Percentiles rank a stretch among this genome's conserved stretches.
These are phyloP conservation scores for Moesziomyces sp. DNA, from an alignment of 1,284 basidiomycete species.

Conservation along the genomic window DNA sequence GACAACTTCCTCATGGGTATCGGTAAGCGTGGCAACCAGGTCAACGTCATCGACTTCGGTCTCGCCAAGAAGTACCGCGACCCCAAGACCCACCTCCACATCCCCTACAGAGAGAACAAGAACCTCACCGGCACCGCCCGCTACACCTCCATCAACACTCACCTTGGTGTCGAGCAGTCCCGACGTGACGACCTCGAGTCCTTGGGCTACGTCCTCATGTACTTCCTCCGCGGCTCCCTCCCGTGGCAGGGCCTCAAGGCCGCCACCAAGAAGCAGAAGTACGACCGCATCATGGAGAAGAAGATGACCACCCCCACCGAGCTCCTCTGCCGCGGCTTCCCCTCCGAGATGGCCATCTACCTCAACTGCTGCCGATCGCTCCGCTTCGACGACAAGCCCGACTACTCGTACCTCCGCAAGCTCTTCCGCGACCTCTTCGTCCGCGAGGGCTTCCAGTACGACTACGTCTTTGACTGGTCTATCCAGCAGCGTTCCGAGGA, in stretches of 20 bases:
- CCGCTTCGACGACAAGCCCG: slow-evolving; percentile 68
- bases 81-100: slow-evolving; percentile 98
- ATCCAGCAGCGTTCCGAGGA: slow-evolving; percentile 66
- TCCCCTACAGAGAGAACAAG: slow-evolving; percentile 99
- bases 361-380: slow-evolving; percentile 69
- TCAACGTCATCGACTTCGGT: slow-evolving; percentile 99
- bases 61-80: slow-evolving; percentile 99
- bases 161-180: slow-evolving; percentile 80
- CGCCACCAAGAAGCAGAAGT: slow-evolving; percentile 68
- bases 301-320: slow-evolving; percentile 69
- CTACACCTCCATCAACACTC: slow-evolving; percentile 99
- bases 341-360: slow-evolving; percentile 68
- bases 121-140: slow-evolving; percentile 98
- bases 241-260: slow-evolving; percentile 68
- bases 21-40: slow-evolving; percentile 98
- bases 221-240: slow-evolving; percentile 67
- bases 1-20: slow-evolving; percentile 99
- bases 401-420: slow-evolving; percentile 68
- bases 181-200: slow-evolving; percentile 67
- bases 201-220: slow-evolving; percentile 67
- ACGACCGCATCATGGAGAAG: slow-evolving; percentile 69
- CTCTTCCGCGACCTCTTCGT: slow-evolving; percentile 69
- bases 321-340: slow-evolving; percentile 68
- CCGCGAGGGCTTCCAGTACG: slow-evolving; percentile 68
- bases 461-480: slow-evolving; percentile 68